phyloP scores from a whole-genome alignment of 805 yeast genomes.

The Myxozyma vanderwaltii region DNA sequence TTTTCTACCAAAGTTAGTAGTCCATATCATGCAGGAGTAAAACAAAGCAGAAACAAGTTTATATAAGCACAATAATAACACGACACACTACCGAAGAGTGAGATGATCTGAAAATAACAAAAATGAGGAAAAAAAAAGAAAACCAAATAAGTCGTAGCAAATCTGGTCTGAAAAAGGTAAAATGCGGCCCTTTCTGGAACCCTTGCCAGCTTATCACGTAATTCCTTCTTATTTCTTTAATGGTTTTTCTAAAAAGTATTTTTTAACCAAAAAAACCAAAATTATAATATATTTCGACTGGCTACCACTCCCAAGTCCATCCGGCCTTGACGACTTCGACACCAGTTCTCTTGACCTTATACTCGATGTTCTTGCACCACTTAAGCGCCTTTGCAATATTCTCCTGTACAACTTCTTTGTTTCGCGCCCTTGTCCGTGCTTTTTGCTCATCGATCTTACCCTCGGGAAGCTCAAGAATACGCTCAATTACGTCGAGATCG shows the following conservation, averaged over 20 bases:
- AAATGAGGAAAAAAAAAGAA: too few relatives aligned
- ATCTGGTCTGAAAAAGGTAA: too few relatives aligned
- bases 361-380: constrained; percentile 21
- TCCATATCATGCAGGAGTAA: constrained; percentile 1
- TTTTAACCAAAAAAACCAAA: not conserved
- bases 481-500: constrained; percentile 31
- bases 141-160: too few relatives aligned
- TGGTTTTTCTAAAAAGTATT: too few relatives aligned
- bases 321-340: constrained; percentile 24
- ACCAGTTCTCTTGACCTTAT: constrained; percentile 24
- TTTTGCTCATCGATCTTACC: constrained; percentile 24
- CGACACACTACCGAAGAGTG: not conserved
- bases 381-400: constrained; percentile 22
- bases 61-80: constrained; percentile 2
- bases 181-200: too few relatives aligned
- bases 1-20: not conserved
- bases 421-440: constrained; percentile 17
- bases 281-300: not conserved
- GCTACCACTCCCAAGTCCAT: constrained; percentile 32
- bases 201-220: not conserved
- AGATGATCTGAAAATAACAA: too few relatives aligned
- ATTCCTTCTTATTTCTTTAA: not conserved
- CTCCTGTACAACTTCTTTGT: constrained; percentile 19
- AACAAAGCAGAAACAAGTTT: not conserved
- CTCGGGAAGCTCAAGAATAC: constrained; percentile 24